Evolutionary conservation across 768 basidiomycete genomes (phyloP).

Genomic region (Phanerochaete carnosa): DNA sequence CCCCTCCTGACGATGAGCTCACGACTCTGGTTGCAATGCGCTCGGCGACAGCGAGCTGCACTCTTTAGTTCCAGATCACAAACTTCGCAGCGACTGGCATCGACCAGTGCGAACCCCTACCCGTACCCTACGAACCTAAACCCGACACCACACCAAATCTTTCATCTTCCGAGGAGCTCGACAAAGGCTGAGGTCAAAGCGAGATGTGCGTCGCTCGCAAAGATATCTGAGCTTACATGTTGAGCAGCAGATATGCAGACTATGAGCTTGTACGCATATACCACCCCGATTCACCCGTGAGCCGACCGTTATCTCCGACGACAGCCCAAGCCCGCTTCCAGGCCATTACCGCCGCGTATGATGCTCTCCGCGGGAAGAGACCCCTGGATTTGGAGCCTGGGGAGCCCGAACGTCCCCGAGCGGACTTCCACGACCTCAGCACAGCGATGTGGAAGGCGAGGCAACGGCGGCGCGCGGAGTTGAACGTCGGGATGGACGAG

Average conservation of each 20-base stretch:
- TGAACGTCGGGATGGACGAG: slow-evolving; percentile 56
- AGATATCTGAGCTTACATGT: slow-evolving; percentile 12
- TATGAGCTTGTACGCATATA: slow-evolving; percentile 78
- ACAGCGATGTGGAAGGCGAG: slow-evolving; percentile 41
- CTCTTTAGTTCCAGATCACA: background rate
- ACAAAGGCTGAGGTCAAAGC: slow-evolving; percentile 34
- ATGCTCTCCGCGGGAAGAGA: slow-evolving; percentile 51
- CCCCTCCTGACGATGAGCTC: background rate
- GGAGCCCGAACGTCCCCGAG: slow-evolving; percentile 15
- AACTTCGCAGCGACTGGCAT: slow-evolving; percentile 37
- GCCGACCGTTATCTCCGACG: slow-evolving; percentile 40
- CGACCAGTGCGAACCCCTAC: slow-evolving; percentile 28
- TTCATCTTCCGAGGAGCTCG: slow-evolving; percentile 34
- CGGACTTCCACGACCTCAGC: slow-evolving; percentile 21
- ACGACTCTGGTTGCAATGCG: background rate
- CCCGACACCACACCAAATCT: slow-evolving; percentile 38
- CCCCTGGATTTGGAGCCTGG: background rate
- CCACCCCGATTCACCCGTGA: slow-evolving; percentile 65
- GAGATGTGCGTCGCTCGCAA: slow-evolving; percentile 28
- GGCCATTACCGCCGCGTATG: slow-evolving; percentile 67
- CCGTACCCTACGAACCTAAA: slow-evolving; percentile 30
- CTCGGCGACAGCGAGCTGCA: background rate
- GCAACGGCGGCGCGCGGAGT: slow-evolving; percentile 31
- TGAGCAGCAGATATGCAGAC: slow-evolving; percentile 37
- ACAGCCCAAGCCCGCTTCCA: slow-evolving; percentile 64